Evolutionary conservation across 129 eudicot species (phyloP), one percentile per base, ranked within the genome.

Genomic region (Escallonia herrerae): DNA sequence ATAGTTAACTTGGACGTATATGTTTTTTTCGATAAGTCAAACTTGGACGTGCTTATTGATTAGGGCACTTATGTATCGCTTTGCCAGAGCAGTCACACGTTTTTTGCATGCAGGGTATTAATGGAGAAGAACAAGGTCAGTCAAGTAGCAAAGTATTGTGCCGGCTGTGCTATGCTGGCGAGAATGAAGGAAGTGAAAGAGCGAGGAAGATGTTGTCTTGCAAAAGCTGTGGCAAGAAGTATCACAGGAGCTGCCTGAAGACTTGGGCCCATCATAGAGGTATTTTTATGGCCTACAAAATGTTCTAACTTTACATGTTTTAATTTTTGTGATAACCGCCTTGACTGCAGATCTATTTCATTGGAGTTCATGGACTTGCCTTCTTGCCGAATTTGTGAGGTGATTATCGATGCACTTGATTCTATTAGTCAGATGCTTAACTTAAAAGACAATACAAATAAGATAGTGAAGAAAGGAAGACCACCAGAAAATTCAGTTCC

Each of bases 361-460:
- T 49, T 90, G 97, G 97, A 90, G 95, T 76, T 87, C 91, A 39
- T 90, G 95, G 97, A 60, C 82, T 40, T 90, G 97, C 67, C 95
- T 69, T 84, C 97, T 60, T 90, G 97, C 79, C 91, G 91, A 40
- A 77, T 74, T 47, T 90, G 97, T 67, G 97, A 90, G 91, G 97
- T 90, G 72, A 72, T 56, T 65, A 53, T 44, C 46, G 39, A n/a
- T 44, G 56, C 7, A 2, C 33, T 15, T 40, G 8, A 6, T 3
- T 43, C 40, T 48, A 22, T 22, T 22, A 22, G 33, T 22, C 33
- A 22, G 33, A 22, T 22, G 33, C 33, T 22, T 22, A 22, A 22
- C 33, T 22, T 22, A 22, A 22, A 22, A 22, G 33, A 22, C 33
- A 22, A 22, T 22, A 22, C 33, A 22, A 22, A 22, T 22, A 22